These are phyloP conservation scores for Thalassiosira hispida DNA, from an alignment of 352 stramenopile genomes.

Conservation along the genomic window DNA sequence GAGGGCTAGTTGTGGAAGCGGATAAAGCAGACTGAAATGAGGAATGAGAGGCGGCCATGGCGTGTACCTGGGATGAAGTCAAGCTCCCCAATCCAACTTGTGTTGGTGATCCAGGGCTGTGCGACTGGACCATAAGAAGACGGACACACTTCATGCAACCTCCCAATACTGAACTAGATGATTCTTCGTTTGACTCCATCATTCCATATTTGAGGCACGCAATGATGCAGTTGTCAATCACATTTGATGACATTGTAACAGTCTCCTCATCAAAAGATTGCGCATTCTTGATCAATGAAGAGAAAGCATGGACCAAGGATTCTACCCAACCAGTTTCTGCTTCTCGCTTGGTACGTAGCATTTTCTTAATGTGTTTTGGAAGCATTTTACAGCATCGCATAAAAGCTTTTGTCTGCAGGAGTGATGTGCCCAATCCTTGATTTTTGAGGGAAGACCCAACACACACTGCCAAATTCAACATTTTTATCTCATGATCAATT, in stretches of 20 bases:
- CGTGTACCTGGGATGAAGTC: constrained; percentile 47
- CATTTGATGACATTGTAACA: constrained; percentile 16
- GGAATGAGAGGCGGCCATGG: constrained; percentile 59
- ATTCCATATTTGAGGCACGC: constrained; percentile 63
- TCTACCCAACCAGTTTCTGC: constrained; percentile 9
- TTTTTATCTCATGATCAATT: constrained; percentile 28
- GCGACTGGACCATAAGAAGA: constrained; percentile 24
- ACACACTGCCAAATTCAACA: constrained; percentile 37
- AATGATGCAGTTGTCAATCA: constrained; percentile 41
- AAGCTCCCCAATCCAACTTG: constrained; percentile 24
- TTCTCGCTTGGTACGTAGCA: constrained; percentile 20
- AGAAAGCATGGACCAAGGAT: constrained; percentile 15
- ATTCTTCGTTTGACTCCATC: constrained; percentile 22
- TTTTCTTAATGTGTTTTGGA: constrained; percentile 46
- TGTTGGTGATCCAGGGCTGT: constrained; percentile 6
- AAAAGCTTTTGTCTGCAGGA: constrained; percentile 34
- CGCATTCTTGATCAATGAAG: constrained; percentile 18
- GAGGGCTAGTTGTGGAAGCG: not conserved
- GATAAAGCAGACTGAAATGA: constrained; percentile 37
- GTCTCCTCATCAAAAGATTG: constrained; percentile 29
- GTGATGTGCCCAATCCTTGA: constrained; percentile 5
- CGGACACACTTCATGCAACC: constrained; percentile 47
- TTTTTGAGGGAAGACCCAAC: constrained; percentile 15
- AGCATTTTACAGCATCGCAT: constrained; percentile 45
- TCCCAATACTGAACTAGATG: constrained; percentile 29